phyloP scores from a whole-genome alignment of 805 yeast species.

The Yamadazyma nakazawae region DNA sequence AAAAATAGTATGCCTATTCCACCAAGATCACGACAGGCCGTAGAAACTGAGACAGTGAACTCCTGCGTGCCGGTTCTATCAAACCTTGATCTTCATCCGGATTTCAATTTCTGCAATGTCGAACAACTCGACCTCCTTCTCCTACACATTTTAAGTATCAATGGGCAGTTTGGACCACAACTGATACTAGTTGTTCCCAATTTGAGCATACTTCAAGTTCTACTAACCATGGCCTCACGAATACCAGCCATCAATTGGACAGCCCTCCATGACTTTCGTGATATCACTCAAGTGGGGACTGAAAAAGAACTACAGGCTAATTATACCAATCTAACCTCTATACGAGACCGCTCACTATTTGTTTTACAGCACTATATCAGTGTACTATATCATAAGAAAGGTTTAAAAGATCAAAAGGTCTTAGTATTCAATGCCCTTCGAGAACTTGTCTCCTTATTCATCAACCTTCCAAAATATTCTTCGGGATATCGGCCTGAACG shows the following conservation, averaged over 20 bases:
- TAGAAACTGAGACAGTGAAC: constrained; percentile 1
- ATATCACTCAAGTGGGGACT: constrained; percentile 1
- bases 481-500: neutral
- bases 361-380: neutral
- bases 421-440: neutral
- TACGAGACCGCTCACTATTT: constrained; percentile 5
- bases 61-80: constrained; percentile 2
- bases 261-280: neutral
- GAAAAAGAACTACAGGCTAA: constrained; percentile 5
- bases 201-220: constrained; percentile 12
- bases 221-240: constrained; percentile 32
- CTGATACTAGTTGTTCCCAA: constrained; percentile 2
- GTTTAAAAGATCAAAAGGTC: neutral
- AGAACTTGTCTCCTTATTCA: constrained; percentile 1
- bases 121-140: constrained; percentile 11
- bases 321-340: constrained; percentile 3
- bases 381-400: neutral
- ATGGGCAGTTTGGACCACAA: neutral
- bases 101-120: constrained; percentile 2
- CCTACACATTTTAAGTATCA: neutral
- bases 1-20: neutral
- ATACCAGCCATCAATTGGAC: constrained; percentile 26
- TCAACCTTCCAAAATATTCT: neutral
- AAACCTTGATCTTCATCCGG: neutral
- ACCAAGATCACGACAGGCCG: neutral